A percentile compares a stretch with the other conserved stretches of the same genome.
Evolutionary conservation across 163 green algal species (phyloP).

Genomic region (Chloromonas sp.): DNA sequence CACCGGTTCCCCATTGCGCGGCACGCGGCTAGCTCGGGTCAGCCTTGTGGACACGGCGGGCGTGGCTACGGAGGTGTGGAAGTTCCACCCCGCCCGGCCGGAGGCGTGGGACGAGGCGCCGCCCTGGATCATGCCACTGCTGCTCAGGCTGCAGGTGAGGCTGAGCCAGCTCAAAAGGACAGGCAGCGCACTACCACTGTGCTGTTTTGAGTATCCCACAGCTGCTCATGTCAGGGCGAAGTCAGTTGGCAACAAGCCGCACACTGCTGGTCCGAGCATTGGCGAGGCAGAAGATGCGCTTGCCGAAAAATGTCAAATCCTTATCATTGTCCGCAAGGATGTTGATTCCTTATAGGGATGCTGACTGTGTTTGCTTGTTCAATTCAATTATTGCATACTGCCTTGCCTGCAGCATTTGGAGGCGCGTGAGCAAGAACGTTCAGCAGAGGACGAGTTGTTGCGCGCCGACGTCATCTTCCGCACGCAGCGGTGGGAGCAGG

Average conservation of each 20-base stretch:
- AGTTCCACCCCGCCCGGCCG: neutral
- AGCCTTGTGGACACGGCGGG: neutral
- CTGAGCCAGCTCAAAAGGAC: too few relatives aligned
- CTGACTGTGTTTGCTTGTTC: too few relatives aligned
- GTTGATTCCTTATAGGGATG: too few relatives aligned
- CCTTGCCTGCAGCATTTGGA: neutral
- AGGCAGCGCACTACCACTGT: too few relatives aligned
- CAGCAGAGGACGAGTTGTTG: neutral
- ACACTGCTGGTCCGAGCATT: too few relatives aligned
- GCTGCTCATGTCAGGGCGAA: too few relatives aligned
- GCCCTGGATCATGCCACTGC: neutral
- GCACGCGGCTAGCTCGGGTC: neutral
- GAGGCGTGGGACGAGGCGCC: neutral
- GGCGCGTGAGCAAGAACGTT: neutral
- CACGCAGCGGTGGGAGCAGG: neutral
- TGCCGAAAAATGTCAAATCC: too few relatives aligned
- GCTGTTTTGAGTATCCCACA: too few relatives aligned
- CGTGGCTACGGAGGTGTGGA: neutral
- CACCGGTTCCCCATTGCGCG: neutral
- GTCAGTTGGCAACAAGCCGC: too few relatives aligned
- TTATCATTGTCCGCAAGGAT: too few relatives aligned
- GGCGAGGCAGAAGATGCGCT: too few relatives aligned
- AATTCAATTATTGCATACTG: neutral
- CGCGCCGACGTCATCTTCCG: constrained; percentile 2
- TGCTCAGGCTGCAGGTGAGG: neutral